Evolutionary conservation across 257 asterid species (phyloP).

Genomic region (Salvia splendens): DNA sequence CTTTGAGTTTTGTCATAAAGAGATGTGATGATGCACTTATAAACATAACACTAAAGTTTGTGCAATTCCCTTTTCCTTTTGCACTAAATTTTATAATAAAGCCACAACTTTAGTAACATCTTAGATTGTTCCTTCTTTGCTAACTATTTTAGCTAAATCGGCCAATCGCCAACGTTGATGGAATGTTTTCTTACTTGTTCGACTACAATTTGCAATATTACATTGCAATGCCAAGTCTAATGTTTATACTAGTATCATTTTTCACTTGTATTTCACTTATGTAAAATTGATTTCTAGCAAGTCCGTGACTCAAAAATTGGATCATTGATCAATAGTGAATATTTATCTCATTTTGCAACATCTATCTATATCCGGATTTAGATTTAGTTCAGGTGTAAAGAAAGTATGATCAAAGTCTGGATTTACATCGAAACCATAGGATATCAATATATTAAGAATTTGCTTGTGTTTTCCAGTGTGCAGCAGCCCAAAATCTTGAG

Average conservation of each 20-base stretch:
- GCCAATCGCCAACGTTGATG: not conserved
- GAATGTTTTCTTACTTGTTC: not conserved
- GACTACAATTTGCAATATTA: too few relatives aligned
- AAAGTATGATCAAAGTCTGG: not conserved
- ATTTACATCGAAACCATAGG: not conserved
- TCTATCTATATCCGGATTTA: too few relatives aligned
- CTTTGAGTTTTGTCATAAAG: slow-evolving; percentile 1
- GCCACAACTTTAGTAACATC: slow-evolving; percentile 37
- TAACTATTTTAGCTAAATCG: not conserved
- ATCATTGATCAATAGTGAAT: not conserved
- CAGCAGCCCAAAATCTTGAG: not conserved
- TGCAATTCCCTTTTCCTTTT: not conserved
- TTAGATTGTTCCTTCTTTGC: not conserved
- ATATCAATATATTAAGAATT: not conserved
- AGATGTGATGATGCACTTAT: slow-evolving; percentile 15
- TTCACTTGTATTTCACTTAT: too few relatives aligned
- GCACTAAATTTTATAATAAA: slow-evolving; percentile 24
- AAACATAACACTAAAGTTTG: not conserved
- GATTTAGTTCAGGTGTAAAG: not conserved
- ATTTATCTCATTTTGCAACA: not conserved
- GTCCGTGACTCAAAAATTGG: not conserved
- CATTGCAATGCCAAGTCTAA: too few relatives aligned
- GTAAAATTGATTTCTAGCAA: not conserved
- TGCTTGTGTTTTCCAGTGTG: too few relatives aligned
- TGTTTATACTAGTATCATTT: too few relatives aligned